Percentiles rank a stretch among this genome's conserved stretches.
Evolutionary conservation across 2,329 filamentous ascomycete species (phyloP).

Genomic region (Fusarium humuli): DNA sequence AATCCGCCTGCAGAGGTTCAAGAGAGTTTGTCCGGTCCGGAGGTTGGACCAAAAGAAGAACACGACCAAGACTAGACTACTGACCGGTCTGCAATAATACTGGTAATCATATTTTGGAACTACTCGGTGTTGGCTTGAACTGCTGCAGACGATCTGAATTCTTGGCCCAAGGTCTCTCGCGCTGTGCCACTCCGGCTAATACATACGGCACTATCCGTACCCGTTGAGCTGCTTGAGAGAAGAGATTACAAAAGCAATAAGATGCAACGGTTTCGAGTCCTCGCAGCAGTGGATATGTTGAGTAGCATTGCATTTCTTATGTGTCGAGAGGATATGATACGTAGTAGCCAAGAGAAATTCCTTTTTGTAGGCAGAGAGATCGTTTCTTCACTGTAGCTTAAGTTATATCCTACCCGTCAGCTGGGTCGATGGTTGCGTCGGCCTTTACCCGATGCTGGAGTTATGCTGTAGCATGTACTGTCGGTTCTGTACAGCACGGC

Average conservation of each 20-base stretch:
- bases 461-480: not conserved
- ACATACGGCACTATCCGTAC: not conserved
- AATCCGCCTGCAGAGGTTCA: not conserved
- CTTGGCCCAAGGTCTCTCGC: not conserved
- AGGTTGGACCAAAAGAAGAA: not conserved
- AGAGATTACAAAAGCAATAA: conserved; percentile 1
- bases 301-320: not conserved
- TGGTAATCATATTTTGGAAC: not conserved
- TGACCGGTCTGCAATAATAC: not conserved
- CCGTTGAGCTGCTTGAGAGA: not conserved
- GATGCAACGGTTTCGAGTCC: conserved; percentile 12
- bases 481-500: not conserved
- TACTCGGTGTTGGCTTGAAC: conserved; percentile 6
- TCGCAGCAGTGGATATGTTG: not conserved
- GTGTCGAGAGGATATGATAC: not conserved
- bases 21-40: not conserved
- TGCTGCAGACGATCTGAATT: conserved; percentile 8
- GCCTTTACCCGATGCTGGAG: conserved; percentile 16
- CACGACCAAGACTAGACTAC: not conserved
- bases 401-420: conserved; percentile 1
- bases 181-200: conserved; percentile 21
- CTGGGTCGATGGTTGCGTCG: conserved; percentile 1
- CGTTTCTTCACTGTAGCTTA: not conserved
- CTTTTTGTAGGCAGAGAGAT: not conserved
- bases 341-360: conserved; percentile 2